Conservation (phyloP, 1,284 basidiomycete species). For the Trametes hirsuta region DNA sequence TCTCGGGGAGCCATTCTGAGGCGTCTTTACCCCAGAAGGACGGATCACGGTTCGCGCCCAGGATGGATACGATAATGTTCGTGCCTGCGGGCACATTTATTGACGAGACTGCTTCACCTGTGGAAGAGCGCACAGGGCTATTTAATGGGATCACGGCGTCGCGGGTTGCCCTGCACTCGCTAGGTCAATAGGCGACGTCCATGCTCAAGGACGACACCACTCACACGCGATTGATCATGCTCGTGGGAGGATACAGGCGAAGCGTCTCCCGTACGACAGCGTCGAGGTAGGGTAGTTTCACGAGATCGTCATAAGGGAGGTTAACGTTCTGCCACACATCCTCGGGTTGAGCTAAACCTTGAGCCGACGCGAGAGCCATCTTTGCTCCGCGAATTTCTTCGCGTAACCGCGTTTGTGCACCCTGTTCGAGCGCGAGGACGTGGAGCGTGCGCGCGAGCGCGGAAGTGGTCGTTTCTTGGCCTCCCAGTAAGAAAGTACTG, state of each 20-base stretch:
- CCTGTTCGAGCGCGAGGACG: conserved; percentile 30
- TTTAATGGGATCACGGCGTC: conserved; percentile 48
- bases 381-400: conserved; percentile 32
- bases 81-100: conserved; percentile 29
- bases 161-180: conserved; percentile 19
- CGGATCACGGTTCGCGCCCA: conserved; percentile 31
- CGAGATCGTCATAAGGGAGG: conserved; percentile 30
- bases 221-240: conserved; percentile 20
- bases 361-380: conserved; percentile 5
- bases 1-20: conserved; percentile 45
- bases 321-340: conserved; percentile 12
- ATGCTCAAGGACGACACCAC: background rate
- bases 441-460: conserved; percentile 33
- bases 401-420: conserved; percentile 33
- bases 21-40: conserved; percentile 48
- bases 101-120: conserved; percentile 33
- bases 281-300: conserved; percentile 52
- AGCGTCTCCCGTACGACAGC: conserved; percentile 48
- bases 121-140: conserved; percentile 35
- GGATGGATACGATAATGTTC: conserved; percentile 25
- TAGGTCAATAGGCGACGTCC: background rate
- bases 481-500: conserved; percentile 36
- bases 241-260: conserved; percentile 41
- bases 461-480: conserved; percentile 36
- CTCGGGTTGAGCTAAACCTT: background rate